Conservation (phyloP, 1,139 yeast genomes). For the Wickerhamomyces sp. region DNA sequence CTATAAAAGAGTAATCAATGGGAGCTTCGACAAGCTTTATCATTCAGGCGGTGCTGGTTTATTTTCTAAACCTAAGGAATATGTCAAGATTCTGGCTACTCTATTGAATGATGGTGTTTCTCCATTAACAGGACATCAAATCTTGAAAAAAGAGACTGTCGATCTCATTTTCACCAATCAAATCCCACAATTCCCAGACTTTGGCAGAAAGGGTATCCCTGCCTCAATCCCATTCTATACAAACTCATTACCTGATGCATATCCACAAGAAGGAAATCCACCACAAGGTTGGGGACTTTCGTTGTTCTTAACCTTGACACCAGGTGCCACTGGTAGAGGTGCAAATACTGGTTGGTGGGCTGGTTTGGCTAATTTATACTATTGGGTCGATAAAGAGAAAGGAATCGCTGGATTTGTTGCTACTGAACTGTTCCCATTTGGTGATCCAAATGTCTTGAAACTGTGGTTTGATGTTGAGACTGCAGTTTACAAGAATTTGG, state of each 20-base stretch:
- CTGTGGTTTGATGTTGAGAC: slow-evolving; percentile 23
- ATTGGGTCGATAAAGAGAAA: slow-evolving; percentile 32
- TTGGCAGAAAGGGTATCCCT: slow-evolving; percentile 7
- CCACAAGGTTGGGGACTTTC: slow-evolving; percentile 25
- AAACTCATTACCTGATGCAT: slow-evolving; percentile 13
- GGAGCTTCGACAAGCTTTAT: slow-evolving; percentile 6
- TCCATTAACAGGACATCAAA: slow-evolving; percentile 26
- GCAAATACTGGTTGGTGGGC: slow-evolving; percentile 31
- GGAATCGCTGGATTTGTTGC: slow-evolving; percentile 31
- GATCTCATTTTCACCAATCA: slow-evolving; percentile 19
- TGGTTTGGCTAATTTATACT: slow-evolving; percentile 32
- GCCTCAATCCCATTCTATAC: slow-evolving; percentile 8
- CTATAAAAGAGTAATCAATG: slow-evolving; percentile 8
- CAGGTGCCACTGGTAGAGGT: slow-evolving; percentile 29
- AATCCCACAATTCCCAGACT: slow-evolving; percentile 16
- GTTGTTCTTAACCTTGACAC: slow-evolving; percentile 14
- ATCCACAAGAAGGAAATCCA: slow-evolving; percentile 13
- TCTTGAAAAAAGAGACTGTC: slow-evolving; percentile 27
- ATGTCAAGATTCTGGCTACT: slow-evolving; percentile 29
- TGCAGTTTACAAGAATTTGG: slow-evolving; percentile 17
- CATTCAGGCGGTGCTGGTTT: slow-evolving; percentile 37
- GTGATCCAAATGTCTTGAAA: slow-evolving; percentile 22
- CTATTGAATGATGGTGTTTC: slow-evolving; percentile 33
- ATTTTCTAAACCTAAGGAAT: slow-evolving; percentile 31
- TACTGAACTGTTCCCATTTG: slow-evolving; percentile 29